A percentile compares a stretch with the other conserved stretches of the same genome.
Evolutionary conservation across 768 basidiomycete species (phyloP).

Genomic region (Lyophyllum semitale): DNA sequence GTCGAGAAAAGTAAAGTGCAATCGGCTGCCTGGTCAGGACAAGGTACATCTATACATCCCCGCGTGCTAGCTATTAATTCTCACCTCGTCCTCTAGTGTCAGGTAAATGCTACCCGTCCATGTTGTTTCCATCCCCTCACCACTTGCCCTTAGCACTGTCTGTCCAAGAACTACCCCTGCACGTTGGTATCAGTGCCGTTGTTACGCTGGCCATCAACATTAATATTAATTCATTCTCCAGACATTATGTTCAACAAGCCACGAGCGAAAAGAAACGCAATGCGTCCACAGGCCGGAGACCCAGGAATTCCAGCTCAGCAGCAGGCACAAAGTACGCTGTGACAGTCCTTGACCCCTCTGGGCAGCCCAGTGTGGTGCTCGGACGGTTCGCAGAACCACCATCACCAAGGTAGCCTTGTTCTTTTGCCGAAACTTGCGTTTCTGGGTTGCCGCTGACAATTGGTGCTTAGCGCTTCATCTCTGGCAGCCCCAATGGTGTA

Average conservation of each 20-base stretch:
- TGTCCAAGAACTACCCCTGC: constrained; percentile 89
- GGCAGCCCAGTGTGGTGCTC: constrained; percentile 24
- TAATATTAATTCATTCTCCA: constrained; percentile 27
- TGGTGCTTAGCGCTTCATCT: constrained; percentile 31
- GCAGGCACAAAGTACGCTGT: constrained; percentile 44
- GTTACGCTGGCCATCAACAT: not conserved
- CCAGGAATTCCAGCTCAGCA: constrained; percentile 60
- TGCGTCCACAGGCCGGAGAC: constrained; percentile 56
- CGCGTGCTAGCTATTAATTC: not conserved
- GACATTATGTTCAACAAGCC: constrained; percentile 81
- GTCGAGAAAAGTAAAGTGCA: constrained; percentile 87
- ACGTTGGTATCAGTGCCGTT: constrained; percentile 57
- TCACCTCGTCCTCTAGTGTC: constrained; percentile 46
- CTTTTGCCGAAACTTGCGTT: constrained; percentile 11
- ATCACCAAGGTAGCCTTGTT: constrained; percentile 22
- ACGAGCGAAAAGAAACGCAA: constrained; percentile 83
- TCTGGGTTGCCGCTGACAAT: constrained; percentile 20
- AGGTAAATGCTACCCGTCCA: constrained; percentile 43
- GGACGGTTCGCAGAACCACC: constrained; percentile 25
- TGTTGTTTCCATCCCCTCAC: constrained; percentile 11
- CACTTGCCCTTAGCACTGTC: constrained; percentile 61
- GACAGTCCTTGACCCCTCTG: constrained; percentile 24
- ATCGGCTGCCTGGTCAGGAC: constrained; percentile 78
- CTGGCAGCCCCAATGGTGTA: constrained; percentile 41
- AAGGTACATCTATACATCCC: constrained; percentile 52